phyloP scores from a whole-genome alignment of 306 rosid genomes.

The Pueraria montana region DNA sequence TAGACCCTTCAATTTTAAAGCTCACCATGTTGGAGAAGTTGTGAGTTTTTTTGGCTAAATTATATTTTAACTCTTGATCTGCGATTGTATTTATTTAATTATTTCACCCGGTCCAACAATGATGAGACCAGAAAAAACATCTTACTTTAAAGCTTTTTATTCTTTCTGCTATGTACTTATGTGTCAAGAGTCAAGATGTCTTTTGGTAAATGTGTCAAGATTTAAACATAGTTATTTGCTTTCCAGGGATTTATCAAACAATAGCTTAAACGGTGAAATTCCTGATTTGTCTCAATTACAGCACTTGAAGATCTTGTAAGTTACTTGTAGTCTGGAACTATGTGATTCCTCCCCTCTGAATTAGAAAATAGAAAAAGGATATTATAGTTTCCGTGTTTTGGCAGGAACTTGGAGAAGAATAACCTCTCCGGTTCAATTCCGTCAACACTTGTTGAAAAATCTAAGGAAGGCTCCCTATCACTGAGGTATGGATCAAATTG shows the following conservation, averaged over 20 bases:
- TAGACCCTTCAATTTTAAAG: constrained; percentile 45
- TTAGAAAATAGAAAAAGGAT: neutral
- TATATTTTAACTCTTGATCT: too few species aligned
- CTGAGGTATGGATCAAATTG: constrained; percentile 48
- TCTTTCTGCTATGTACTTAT: neutral
- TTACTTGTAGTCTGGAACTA: neutral
- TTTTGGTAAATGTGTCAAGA: neutral
- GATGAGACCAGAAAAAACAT: neutral
- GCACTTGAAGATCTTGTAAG: constrained; percentile 53
- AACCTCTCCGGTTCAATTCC: constrained; percentile 55
- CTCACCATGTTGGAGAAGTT: constrained; percentile 52
- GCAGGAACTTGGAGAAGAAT: constrained; percentile 59
- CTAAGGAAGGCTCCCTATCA: constrained; percentile 27
- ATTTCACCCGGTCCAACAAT: neutral
- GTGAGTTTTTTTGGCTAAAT: constrained; percentile 6
- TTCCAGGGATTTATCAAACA: constrained; percentile 67
- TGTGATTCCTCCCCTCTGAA: neutral
- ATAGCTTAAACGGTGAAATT: constrained; percentile 49
- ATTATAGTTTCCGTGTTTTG: neutral
- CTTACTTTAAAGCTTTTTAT: neutral
- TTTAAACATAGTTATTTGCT: neutral
- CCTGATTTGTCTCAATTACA: constrained; percentile 46
- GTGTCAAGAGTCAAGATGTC: neutral
- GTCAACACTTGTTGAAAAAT: constrained; percentile 32
- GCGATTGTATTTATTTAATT: too few species aligned